Evolutionary conservation across 306 rosid species (phyloP), one percentile per base, ranked within the genome.

Genomic region (Clitoria ternatea): DNA sequence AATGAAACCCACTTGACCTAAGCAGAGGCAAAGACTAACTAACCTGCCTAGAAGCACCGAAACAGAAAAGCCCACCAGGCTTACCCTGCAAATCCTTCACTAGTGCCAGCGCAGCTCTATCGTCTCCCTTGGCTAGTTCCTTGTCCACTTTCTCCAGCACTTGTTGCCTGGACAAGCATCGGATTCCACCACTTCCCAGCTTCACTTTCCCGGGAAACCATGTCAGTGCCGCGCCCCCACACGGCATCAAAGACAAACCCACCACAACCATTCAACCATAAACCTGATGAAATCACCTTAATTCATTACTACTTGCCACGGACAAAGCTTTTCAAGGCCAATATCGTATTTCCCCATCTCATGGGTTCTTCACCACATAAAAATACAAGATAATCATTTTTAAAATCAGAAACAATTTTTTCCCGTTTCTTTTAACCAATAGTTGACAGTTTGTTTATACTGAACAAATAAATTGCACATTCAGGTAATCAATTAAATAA

Each of bases 41-140:
- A 60, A 86, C 96, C 97, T 90, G 96, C 62, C 97, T 87, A 36
- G 95, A 92, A 8, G 95, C 83, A 42, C 99, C 99, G 61, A 94
- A 94, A 75, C 87, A 82, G 0, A 79, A 82, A 79, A 87, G 84
- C 24, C 98, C 97, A 5, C 76, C 85, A n/a, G 87, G 81, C 59
- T 89, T 84, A 43, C 89, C 94, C 61, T 79, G 98, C 54, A 71
- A 84, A 22, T 85, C 91, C 73, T 84, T 94, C 11, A 87, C 87
- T 26, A 89, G 84, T 15, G 82, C 23, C 7, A 90, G 91, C 2
- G 95, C 97, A 14, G 90, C 79, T 69, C 84, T 86, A 33, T 94
- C 97, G 55, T 91, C 87, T 1, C 96, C 97, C 6, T 73, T 83
- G 1, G 81, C 52, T 24, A 90, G 78, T 55, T 87, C 89, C 76